phyloP scores from a whole-genome alignment of 2,329 filamentous ascomycete genomes.

The Sporothrix brunneoviolacea region DNA sequence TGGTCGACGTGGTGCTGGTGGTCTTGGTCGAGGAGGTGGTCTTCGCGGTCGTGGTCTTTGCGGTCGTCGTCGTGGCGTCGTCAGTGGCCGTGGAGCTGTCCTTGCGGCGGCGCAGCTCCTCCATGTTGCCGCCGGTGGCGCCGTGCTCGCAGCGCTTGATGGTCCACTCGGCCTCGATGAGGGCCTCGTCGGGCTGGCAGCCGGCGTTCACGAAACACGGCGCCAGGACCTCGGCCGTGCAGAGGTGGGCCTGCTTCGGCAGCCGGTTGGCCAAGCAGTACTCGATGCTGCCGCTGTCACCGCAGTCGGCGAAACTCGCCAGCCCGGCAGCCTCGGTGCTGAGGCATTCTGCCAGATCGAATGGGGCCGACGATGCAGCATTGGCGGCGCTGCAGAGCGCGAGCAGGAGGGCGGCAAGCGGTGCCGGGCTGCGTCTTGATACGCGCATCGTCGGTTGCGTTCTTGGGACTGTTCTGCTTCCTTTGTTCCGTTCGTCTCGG shows the following conservation, averaged over 20 bases:
- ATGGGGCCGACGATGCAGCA: not conserved
- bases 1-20: conserved; percentile 7
- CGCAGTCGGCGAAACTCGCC: conserved; percentile 36
- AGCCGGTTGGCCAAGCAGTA: conserved; percentile 34
- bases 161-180: conserved; percentile 28
- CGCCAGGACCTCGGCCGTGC: conserved; percentile 27
- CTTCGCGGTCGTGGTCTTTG: conserved; percentile 8
- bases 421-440: too few relatives aligned
- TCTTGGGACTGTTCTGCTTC: too few relatives aligned
- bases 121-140: not conserved
- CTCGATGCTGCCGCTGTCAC: conserved; percentile 34
- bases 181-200: conserved; percentile 30
- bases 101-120: conserved; percentile 21
- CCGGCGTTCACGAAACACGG: conserved; percentile 31
- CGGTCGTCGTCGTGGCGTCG: not conserved
- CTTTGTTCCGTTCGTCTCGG: too few relatives aligned
- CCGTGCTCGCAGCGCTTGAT: conserved; percentile 26
- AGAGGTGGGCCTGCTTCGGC: conserved; percentile 17
- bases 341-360: conserved; percentile 29
- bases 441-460: too few relatives aligned
- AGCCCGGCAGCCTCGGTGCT: conserved; percentile 32
- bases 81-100: conserved; percentile 5
- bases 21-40: conserved; percentile 13
- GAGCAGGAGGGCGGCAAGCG: too few relatives aligned
- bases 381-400: not conserved